Evolutionary conservation across 768 basidiomycete species (phyloP), one percentile per base, ranked within the genome.

Genomic region (Paxillus involutus): DNA sequence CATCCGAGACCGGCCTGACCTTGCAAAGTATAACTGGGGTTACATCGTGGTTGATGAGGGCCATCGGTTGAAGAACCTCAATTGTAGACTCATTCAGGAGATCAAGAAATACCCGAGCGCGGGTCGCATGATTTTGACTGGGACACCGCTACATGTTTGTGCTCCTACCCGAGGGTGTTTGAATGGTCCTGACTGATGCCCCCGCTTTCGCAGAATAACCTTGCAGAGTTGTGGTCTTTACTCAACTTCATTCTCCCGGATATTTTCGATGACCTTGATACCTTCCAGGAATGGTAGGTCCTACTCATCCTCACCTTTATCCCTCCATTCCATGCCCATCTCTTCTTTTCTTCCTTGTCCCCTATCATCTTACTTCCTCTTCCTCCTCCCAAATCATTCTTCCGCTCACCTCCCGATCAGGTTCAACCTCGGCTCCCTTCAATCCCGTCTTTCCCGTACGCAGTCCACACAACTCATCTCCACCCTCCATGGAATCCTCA

Each of bases 11-110:
- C 82, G 86, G 30, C 71, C 76, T 36, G 80, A 86, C 61, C 78
- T 89, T 49, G 71, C 75, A 44, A 79, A 79, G 54, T 90, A 89
- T 66, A 73, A 81, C 41, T 92, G 89, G 88, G 85, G 90, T 24
- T 97, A 95, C 66, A 92, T 98, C 66, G 91, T 98, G 55, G 96
- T 99, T 3, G 93, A 95, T 66, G 93, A 96, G 71, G 93, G 96
- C 0, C 97, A 99, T 71, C 78, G 96, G 21, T 70, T 99, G 66
- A 98, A 98, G 77, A 99, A 99, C 63, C 77, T 96, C 53, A 83
- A 98, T 63, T 94, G 93, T 71, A 88, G 83, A 74, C 81, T 98
- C 14, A 91, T 98, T 71, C 79, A 80, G 53, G 93, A 96, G 69
- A 88, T 99, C 60, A 95, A 94, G 74, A 83, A 84, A 62, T 94